These are phyloP conservation scores for Stromatinia cepivora DNA, from an alignment of 2,329 filamentous ascomycete species.

Conservation along the genomic window DNA sequence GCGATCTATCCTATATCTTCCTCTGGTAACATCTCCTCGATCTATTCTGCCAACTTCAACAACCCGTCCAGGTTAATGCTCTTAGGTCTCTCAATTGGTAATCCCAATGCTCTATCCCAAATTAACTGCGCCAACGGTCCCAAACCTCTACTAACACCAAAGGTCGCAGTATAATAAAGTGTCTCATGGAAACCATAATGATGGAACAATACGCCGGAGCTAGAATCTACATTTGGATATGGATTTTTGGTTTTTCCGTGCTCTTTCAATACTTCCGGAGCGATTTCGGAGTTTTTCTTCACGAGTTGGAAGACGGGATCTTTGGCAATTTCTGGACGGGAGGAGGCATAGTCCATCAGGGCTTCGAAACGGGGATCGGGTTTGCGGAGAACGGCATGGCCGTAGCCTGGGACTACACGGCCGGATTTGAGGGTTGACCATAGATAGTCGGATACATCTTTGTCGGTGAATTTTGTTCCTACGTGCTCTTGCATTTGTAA, in stretches of 20 bases:
- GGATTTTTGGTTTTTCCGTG: slow-evolving; percentile 99
- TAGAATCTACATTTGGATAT: slow-evolving; percentile 94
- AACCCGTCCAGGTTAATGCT: slow-evolving; percentile 91
- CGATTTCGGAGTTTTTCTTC: slow-evolving; percentile 88
- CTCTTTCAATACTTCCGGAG: slow-evolving; percentile 84
- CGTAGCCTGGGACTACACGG: slow-evolving; percentile 89
- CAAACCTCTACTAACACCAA: slow-evolving; percentile 68
- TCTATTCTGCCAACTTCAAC: slow-evolving; percentile 61
- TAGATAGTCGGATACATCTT: slow-evolving; percentile 84
- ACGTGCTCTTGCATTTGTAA: slow-evolving; percentile 92
- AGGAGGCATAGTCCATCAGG: slow-evolving; percentile 89
- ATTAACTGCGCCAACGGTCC: slow-evolving; percentile 92
- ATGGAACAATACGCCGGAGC: slow-evolving; percentile 92
- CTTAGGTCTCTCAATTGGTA: slow-evolving; percentile 97
- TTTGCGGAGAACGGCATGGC: slow-evolving; percentile 93
- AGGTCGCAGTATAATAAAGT: slow-evolving; percentile 83
- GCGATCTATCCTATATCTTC: background rate
- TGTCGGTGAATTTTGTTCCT: slow-evolving; percentile 71
- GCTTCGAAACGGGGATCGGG: slow-evolving; percentile 96
- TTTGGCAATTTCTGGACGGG: slow-evolving; percentile 78
- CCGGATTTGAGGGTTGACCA: slow-evolving; percentile 93
- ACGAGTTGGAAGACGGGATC: slow-evolving; percentile 95
- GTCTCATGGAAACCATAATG: slow-evolving; percentile 98
- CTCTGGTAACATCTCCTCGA: background rate
- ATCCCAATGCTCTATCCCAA: slow-evolving; percentile 89